Percentiles rank a stretch among this genome's conserved stretches.
phyloP scores from a whole-genome alignment of 257 asterid species.

The Rubia yunnanensis region DNA sequence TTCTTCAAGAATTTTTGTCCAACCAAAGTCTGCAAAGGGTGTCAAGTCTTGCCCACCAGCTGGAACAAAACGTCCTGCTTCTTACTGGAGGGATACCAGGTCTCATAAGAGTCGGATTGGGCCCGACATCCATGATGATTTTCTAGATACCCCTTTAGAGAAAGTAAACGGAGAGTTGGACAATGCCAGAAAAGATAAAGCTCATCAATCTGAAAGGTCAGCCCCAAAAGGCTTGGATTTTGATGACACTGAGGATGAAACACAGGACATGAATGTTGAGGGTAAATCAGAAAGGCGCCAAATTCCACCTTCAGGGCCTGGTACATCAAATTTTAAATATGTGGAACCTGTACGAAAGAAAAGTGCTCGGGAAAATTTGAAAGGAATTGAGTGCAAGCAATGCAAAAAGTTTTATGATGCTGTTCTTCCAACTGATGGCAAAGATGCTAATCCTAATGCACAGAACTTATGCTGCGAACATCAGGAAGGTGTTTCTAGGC shows the following conservation, averaged over 20 bases:
- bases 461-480: constrained; percentile 73
- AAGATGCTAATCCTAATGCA: constrained; percentile 24
- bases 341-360: constrained; percentile 83
- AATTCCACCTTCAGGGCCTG: constrained; percentile 35
- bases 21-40: constrained; percentile 29
- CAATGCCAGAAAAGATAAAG: constrained; percentile 35
- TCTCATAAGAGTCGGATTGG: constrained; percentile 77
- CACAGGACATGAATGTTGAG: constrained; percentile 51
- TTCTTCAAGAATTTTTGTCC: constrained; percentile 26
- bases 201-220: constrained; percentile 20
- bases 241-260: constrained; percentile 59
- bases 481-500: constrained; percentile 92
- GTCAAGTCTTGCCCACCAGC: constrained; percentile 47
- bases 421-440: constrained; percentile 51
- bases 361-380: constrained; percentile 65
- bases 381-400: constrained; percentile 90
- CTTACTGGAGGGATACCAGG: constrained; percentile 93
- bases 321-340: constrained; percentile 52
- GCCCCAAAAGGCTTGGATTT: constrained; percentile 20
- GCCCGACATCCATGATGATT: constrained; percentile 83
- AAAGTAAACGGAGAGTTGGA: constrained; percentile 43
- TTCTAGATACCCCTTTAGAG: constrained; percentile 87
- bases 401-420: constrained; percentile 93
- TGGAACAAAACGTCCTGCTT: constrained; percentile 69
- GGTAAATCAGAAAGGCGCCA: constrained; percentile 28